These are phyloP conservation scores for Arthrobotrys megalospora DNA, from an alignment of 2,329 filamentous ascomycete species.

Conservation along the genomic window DNA sequence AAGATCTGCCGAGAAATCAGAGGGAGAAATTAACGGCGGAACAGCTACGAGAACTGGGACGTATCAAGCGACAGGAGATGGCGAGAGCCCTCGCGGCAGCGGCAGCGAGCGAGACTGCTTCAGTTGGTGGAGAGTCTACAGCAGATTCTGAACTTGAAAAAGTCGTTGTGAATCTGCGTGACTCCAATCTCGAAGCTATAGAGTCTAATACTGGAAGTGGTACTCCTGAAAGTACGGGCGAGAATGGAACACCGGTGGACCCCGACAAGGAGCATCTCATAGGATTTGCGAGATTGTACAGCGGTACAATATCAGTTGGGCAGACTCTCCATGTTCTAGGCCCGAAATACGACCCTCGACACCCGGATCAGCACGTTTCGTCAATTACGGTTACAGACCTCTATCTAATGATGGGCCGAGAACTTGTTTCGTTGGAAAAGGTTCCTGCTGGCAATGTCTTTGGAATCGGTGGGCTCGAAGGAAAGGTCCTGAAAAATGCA, in stretches of 20 bases:
- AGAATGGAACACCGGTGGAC: constrained; percentile 69
- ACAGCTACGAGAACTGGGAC: constrained; percentile 88
- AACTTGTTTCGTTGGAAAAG: constrained; percentile 83
- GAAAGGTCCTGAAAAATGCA: constrained; percentile 93
- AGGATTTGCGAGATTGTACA: constrained; percentile 94
- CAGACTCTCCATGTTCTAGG: constrained; percentile 92
- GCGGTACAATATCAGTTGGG: constrained; percentile 88
- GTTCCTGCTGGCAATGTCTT: constrained; percentile 96
- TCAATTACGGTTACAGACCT: constrained; percentile 88
- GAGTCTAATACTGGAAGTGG: constrained; percentile 63
- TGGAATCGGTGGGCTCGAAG: constrained; percentile 91
- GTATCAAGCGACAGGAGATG: constrained; percentile 90
- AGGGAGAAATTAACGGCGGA: constrained; percentile 85
- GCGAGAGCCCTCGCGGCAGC: constrained; percentile 79
- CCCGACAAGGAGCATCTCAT: constrained; percentile 88
- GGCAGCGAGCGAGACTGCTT: constrained; percentile 48
- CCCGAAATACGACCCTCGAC: constrained; percentile 89
- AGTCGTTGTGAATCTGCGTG: constrained; percentile 39
- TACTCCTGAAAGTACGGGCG: constrained; percentile 66
- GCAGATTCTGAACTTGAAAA: constrained; percentile 42
- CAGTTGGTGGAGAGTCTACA: constrained; percentile 25
- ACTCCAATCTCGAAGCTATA: constrained; percentile 19
- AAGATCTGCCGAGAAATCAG: constrained; percentile 90
- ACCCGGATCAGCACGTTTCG: constrained; percentile 73
- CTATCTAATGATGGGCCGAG: constrained; percentile 96